Evolutionary conservation across 2,329 filamentous ascomycete genomes (phyloP).

Genomic region (Alternaria solani): DNA sequence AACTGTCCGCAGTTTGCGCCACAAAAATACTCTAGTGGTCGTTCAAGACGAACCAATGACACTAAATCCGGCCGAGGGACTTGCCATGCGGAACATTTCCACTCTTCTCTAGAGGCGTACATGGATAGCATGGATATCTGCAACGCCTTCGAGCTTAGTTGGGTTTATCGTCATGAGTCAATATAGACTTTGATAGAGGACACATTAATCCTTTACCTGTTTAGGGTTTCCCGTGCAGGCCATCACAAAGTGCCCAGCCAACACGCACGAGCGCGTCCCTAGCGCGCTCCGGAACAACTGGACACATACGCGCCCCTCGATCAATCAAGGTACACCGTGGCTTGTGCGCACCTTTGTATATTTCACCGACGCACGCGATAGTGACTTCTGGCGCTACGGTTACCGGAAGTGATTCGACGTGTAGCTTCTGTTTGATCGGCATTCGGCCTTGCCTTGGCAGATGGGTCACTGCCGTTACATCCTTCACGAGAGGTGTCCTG

Average conservation of each 20-base stretch:
- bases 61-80: background rate
- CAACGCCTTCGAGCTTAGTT: background rate
- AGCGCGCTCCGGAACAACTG: constrained; percentile 10
- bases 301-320: constrained; percentile 10
- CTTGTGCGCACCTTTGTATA: constrained; percentile 13
- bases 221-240: background rate
- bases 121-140: background rate
- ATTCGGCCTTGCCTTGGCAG: constrained; percentile 24
- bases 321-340: constrained; percentile 11
- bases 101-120: background rate
- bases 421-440: constrained; percentile 16
- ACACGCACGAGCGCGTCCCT: constrained; percentile 11
- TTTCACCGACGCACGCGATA: constrained; percentile 8
- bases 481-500: constrained; percentile 25
- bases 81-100: background rate
- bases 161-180: background rate
- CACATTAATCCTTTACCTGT: background rate
- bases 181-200: background rate
- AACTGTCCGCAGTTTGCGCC: no score
- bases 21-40: no score
- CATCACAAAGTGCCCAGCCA: constrained; percentile 1
- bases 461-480: constrained; percentile 11
- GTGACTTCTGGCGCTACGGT: constrained; percentile 7
- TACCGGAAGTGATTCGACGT: constrained; percentile 7
- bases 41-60: no score